A percentile compares a stretch with the other conserved stretches of the same genome.
Conservation (phyloP, 495 filamentous ascomycete genomes). For the Endocarpon pusillum region DNA sequence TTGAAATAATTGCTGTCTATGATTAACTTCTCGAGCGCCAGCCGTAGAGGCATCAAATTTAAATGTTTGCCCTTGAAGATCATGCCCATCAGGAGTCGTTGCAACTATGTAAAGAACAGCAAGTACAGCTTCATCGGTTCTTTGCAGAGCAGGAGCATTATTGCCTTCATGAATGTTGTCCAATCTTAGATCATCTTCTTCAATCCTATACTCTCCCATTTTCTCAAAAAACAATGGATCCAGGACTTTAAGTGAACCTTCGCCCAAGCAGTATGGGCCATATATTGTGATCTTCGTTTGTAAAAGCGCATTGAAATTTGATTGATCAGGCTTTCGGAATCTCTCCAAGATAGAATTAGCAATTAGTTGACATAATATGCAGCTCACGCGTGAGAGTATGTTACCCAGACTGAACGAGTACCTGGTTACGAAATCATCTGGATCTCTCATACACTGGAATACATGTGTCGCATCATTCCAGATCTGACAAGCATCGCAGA, state of each 20-base stretch:
- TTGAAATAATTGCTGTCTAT: neutral
- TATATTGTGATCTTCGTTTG: neutral
- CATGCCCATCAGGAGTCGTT: neutral
- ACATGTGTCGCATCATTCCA: neutral
- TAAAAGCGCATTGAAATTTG: neutral
- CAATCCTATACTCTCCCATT: neutral
- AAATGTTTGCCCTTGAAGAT: neutral
- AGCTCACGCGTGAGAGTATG: neutral
- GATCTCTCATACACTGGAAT: neutral
- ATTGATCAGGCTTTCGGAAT: neutral
- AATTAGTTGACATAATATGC: neutral
- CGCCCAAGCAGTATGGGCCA: neutral
- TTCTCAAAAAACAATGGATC: neutral
- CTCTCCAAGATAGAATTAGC: neutral
- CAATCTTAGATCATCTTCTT: neutral
- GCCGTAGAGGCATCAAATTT: neutral
- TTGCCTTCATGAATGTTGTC: neutral
- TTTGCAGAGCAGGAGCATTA: neutral
- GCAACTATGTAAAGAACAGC: neutral
- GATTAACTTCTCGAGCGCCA: neutral
- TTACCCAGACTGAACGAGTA: neutral
- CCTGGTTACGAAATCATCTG: neutral
- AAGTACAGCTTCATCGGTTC: neutral
- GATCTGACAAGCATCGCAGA: neutral
- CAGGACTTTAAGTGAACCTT: neutral